These are phyloP conservation scores for Helicostylum pulchrum DNA, from an alignment of 192 early-diverging fungal genomes.

Conservation along the genomic window DNA sequence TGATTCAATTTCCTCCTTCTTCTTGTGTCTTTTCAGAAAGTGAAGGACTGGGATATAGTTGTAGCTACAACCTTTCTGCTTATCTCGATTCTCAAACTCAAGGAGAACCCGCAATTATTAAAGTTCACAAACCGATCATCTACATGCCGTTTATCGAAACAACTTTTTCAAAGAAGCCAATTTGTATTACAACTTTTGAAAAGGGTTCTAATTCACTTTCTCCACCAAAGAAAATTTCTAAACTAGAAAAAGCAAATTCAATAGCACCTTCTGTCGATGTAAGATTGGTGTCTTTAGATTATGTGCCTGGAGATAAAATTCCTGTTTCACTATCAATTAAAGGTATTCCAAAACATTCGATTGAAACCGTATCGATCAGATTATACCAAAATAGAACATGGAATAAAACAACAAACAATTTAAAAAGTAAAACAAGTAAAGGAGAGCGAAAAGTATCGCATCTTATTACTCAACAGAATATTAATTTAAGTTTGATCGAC, in stretches of 20 bases:
- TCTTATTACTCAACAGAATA: too few relatives aligned
- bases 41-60: neutral
- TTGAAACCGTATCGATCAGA: neutral
- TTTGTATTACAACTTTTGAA: neutral
- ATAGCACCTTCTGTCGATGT: neutral
- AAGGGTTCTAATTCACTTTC: neutral
- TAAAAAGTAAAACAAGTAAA: neutral
- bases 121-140: neutral
- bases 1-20: slow-evolving; percentile 7
- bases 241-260: neutral
- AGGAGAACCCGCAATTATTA: neutral
- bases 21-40: neutral
- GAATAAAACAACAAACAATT: neutral
- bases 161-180: neutral
- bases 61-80: neutral
- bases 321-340: neutral
- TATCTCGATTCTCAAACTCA: neutral
- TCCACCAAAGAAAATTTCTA: too few relatives aligned
- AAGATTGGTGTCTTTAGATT: neutral
- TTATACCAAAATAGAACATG: slow-evolving; percentile 4
- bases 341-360: neutral
- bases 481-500: too few relatives aligned
- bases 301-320: slow-evolving; percentile 11
- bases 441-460: too few relatives aligned
- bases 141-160: slow-evolving; percentile 11